Conservation (phyloP, 345 rosid genomes). For the Carallia pectinifolia region DNA sequence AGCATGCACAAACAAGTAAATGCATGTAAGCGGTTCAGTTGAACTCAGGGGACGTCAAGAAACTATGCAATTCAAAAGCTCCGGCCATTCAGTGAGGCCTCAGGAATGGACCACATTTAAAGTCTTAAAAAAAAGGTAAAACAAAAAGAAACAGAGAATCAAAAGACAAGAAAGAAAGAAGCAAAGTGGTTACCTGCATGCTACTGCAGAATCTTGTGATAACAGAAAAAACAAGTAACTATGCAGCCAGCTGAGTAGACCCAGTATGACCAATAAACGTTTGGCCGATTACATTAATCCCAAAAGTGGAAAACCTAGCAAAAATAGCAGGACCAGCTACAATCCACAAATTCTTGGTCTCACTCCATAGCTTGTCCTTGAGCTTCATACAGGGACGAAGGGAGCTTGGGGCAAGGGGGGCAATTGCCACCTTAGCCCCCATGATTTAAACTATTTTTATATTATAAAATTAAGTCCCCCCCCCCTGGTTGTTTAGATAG, state of each 20-base stretch:
- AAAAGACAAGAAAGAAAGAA: background rate
- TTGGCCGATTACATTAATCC: conserved; percentile 50
- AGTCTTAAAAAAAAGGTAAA: background rate
- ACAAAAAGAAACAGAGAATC: background rate
- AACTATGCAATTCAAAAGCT: background rate
- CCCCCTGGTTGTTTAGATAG: too few species aligned
- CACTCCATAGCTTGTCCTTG: conserved; percentile 47
- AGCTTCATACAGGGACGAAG: background rate
- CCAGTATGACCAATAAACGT: conserved; percentile 76
- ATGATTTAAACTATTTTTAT: too few species aligned
- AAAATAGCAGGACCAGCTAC: conserved; percentile 41
- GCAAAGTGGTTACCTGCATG: conserved; percentile 39
- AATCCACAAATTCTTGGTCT: conserved; percentile 49
- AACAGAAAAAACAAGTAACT: conserved; percentile 56
- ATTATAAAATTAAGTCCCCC: too few species aligned
- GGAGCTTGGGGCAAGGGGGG: too few species aligned
- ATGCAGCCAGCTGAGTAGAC: conserved; percentile 62
- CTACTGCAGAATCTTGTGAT: conserved; percentile 65
- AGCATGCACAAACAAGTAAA: background rate
- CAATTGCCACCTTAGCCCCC: too few species aligned
- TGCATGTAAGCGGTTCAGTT: background rate
- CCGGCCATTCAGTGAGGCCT: too few species aligned
- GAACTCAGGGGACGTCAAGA: background rate
- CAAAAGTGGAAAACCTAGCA: conserved; percentile 63
- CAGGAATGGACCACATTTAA: too few species aligned